Evolutionary conservation across 768 basidiomycete genomes (phyloP), one percentile per base, ranked within the genome.

Genomic region (Phanerochaete carnosa): DNA sequence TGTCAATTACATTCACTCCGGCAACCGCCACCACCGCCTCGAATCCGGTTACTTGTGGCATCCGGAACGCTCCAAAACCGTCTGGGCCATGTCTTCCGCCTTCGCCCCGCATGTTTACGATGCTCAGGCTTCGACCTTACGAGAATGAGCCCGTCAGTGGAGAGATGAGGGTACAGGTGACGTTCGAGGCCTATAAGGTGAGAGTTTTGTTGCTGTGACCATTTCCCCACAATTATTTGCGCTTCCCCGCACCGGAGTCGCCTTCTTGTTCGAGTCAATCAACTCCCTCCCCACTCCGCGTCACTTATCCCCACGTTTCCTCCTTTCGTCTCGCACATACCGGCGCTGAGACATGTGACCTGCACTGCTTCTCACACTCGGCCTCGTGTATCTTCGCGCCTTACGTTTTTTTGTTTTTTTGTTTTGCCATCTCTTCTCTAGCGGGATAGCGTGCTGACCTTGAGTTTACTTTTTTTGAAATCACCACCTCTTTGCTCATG

Each of bases 91-190:
- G 8, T 13, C 6, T 19, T 64, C 45, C 69, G 67, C 53, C 60
- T 60, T 35, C 61, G 43, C 49, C 52, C 60, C 62, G 29, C 28
- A 33, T n/a, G 51, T 19, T 25, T 55, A 6, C 33, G 6, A 6
- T 6, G 33, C 16, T 53, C 62, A 94, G 92, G 73, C 85, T 94
- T 60, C 79, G 79, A 45, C 85, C 92, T 28, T 84, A 85, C 64
- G 90, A 91, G 69, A 83, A 85, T 68, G 94, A 97, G 76, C 72
- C 81, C 47, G 89, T 98, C 58, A 92, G 86, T 55, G 96, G 96
- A 25, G 95, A 98, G 73, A 91, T 98, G 74, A 89, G 94, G 69
- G 81, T 98, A 2, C 96, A 98, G 75, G 86, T 96, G 62, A 94
- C 93, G 33, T 98, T 93, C 70, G 92, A 95, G 72, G 91, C 92